A percentile compares a stretch with the other conserved stretches of the same genome.
Conservation (phyloP, 2,329 filamentous ascomycete species). For the Chaetomium sp. region DNA sequence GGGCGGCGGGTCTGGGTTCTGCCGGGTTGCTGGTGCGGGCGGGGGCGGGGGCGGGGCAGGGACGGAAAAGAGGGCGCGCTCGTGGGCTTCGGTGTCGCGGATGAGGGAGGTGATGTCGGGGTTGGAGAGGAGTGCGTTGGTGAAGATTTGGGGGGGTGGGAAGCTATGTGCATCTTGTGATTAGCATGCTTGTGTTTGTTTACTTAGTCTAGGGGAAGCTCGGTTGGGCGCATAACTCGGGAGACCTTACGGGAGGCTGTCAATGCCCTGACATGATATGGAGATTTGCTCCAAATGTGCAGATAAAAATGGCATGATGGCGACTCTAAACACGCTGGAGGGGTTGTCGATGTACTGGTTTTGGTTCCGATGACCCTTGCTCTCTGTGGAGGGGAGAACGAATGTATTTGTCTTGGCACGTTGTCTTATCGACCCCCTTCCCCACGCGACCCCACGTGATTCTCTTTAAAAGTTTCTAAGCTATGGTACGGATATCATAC, state of each 20-base stretch:
- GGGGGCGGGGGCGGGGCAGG: constrained; percentile 65
- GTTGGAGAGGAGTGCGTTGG: constrained; percentile 83
- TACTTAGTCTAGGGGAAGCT: neutral
- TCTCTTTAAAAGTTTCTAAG: neutral
- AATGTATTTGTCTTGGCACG: neutral
- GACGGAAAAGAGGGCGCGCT: constrained; percentile 91
- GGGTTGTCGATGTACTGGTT: neutral
- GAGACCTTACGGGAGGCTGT: constrained; percentile 67
- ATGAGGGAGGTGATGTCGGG: constrained; percentile 94
- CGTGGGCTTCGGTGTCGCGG: constrained; percentile 91
- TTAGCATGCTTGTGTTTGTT: constrained; percentile 15
- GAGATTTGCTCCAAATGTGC: constrained; percentile 76
- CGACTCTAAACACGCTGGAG: neutral
- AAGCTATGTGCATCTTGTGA: constrained; percentile 61
- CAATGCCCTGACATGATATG: constrained; percentile 74
- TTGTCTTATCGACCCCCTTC: neutral
- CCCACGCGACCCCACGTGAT: neutral
- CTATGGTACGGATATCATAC: too few species aligned
- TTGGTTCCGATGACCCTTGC: neutral
- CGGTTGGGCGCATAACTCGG: neutral
- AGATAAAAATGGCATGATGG: constrained; percentile 66
- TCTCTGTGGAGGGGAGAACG: neutral
- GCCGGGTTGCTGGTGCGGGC: constrained; percentile 37
- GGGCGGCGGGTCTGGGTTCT: constrained; percentile 44
- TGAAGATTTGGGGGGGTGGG: constrained; percentile 89